Evolutionary conservation across 2,329 filamentous ascomycete species (phyloP).

Genomic region (Calonectria pseudoturangicola): DNA sequence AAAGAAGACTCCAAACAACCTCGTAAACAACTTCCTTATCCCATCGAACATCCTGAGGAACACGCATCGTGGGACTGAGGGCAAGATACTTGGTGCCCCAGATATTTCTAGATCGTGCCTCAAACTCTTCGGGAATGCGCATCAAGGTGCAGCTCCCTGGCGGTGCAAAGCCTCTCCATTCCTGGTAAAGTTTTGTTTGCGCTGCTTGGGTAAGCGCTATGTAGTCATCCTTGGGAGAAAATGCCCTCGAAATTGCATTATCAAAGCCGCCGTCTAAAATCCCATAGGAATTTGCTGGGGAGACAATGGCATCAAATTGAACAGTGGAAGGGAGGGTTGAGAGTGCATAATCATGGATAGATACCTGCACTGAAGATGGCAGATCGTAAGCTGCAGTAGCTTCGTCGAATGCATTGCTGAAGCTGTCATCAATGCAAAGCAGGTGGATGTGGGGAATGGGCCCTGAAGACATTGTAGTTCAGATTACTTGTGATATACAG

Average conservation of each 20-base stretch:
- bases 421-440: slow-evolving; percentile 7
- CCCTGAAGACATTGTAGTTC: neutral
- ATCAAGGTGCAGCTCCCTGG: slow-evolving; percentile 70
- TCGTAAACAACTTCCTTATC: slow-evolving; percentile 72
- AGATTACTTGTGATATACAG: too few relatives aligned
- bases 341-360: neutral
- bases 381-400: neutral
- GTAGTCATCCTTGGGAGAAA: slow-evolving; percentile 58
- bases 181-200: slow-evolving; percentile 63
- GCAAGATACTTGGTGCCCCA: slow-evolving; percentile 67
- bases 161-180: slow-evolving; percentile 65
- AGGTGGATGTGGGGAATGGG: neutral
- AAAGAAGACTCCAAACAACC: slow-evolving; percentile 70
- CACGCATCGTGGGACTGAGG: slow-evolving; percentile 73
- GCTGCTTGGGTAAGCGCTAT: slow-evolving; percentile 66
- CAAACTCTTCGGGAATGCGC: slow-evolving; percentile 62
- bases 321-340: neutral
- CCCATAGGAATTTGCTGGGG: slow-evolving; percentile 1
- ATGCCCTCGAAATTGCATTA: neutral
- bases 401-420: slow-evolving; percentile 4
- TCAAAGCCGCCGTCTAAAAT: slow-evolving; percentile 8
- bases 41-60: slow-evolving; percentile 65
- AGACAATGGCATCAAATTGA: slow-evolving; percentile 8
- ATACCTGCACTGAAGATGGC: neutral
- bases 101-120: slow-evolving; percentile 56